phyloP scores from a whole-genome alignment of 139 green algal genomes.

The Tetradesmus obliquus region DNA sequence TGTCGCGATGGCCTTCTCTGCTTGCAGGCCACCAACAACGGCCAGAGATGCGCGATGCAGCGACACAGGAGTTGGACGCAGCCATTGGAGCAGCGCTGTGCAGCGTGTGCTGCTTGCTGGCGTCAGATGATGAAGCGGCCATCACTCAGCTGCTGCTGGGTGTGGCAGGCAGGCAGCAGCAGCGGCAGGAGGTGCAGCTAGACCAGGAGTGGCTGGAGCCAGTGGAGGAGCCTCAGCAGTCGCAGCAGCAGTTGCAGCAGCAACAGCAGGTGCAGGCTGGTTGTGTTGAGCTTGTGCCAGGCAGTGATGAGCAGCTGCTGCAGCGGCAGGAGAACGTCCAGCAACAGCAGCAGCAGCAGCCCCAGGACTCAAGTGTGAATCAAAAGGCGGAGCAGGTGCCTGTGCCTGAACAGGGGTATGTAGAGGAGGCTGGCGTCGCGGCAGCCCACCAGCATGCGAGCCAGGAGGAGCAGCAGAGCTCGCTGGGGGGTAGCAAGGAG shows the following conservation, averaged over 20 bases:
- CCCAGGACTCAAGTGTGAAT: too few relatives aligned
- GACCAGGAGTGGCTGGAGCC: background rate
- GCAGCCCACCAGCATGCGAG: background rate
- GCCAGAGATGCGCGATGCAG: slow-evolving; percentile 17
- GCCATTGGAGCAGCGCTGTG: slow-evolving; percentile 38
- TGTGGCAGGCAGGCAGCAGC: background rate
- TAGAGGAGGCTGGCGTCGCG: background rate
- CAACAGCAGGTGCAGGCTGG: background rate
- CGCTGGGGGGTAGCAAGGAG: background rate
- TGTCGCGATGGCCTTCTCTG: background rate
- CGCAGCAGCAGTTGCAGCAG: background rate
- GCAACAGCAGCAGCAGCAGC: background rate
- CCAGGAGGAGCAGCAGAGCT: background rate
- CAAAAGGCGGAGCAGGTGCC: too few relatives aligned
- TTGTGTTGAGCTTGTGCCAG: background rate
- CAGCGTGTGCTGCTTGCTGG: slow-evolving; percentile 39
- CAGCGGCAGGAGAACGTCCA: background rate
- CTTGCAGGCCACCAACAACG: slow-evolving; percentile 17
- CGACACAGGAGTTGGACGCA: slow-evolving; percentile 42
- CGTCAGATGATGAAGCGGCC: slow-evolving; percentile 28
- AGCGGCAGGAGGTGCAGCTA: slow-evolving; percentile 9
- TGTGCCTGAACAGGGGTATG: background rate
- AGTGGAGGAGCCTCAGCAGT: background rate
- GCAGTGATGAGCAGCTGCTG: background rate
- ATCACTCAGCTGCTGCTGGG: slow-evolving; percentile 3